phyloP scores from a whole-genome alignment of 2,329 filamentous ascomycete genomes.

The Clarireedia sp. region DNA sequence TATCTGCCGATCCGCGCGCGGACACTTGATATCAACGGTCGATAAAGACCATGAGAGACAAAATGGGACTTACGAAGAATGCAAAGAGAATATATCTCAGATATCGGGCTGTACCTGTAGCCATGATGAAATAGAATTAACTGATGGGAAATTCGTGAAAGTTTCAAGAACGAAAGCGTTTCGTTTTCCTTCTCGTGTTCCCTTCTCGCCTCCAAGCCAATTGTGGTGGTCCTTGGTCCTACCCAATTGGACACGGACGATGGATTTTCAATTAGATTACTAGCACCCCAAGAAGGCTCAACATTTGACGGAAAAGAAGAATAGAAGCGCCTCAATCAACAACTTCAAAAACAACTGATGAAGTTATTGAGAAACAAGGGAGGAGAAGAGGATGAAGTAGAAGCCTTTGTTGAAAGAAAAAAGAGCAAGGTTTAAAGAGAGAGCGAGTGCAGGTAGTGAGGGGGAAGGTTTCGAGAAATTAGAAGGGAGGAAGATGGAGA shows the following conservation, averaged over 20 bases:
- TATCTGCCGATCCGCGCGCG: background rate
- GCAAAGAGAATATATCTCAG: constrained; percentile 73
- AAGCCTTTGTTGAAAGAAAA: too few relatives aligned
- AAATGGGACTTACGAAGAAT: constrained; percentile 59
- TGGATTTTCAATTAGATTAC: too few relatives aligned
- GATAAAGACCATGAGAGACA: background rate
- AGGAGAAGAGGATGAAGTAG: background rate
- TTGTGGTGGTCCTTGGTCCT: background rate
- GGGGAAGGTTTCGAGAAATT: too few relatives aligned
- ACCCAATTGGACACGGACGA: constrained; percentile 6
- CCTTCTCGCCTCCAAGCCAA: background rate
- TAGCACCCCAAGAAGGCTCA: too few relatives aligned
- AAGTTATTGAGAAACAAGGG: background rate
- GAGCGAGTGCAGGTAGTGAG: too few relatives aligned
- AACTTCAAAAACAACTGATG: background rate
- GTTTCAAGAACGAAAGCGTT: too few relatives aligned
- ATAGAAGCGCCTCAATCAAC: background rate
- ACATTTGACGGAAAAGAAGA: too few relatives aligned
- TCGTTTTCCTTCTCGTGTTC: background rate
- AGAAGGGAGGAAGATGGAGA: too few relatives aligned
- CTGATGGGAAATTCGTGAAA: background rate
- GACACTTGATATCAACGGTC: background rate
- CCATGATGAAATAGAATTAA: constrained; percentile 20
- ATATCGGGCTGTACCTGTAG: constrained; percentile 49
- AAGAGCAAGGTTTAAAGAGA: background rate